phyloP scores from a whole-genome alignment of 1,284 basidiomycete species.

The Pulchroboletus neoregius region DNA sequence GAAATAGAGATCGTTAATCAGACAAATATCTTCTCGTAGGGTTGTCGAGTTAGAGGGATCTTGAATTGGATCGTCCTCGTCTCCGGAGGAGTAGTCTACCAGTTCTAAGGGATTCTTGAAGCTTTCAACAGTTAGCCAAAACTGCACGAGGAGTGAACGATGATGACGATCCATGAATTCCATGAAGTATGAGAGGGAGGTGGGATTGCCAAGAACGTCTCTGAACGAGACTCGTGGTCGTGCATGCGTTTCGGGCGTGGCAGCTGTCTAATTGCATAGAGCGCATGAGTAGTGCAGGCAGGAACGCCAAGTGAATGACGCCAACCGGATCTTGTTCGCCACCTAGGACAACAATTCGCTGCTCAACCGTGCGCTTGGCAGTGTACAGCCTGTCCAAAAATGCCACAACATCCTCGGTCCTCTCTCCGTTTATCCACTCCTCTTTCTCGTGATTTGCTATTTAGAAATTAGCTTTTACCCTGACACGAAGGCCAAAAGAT shows the following conservation, averaged over 20 bases:
- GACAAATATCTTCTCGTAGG: conserved; percentile 78
- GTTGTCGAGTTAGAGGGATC: conserved; percentile 57
- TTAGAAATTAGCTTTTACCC: conserved; percentile 10
- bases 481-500: neutral
- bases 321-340: conserved; percentile 61
- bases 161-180: conserved; percentile 94
- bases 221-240: conserved; percentile 54
- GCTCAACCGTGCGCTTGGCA: conserved; percentile 82
- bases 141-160: conserved; percentile 85
- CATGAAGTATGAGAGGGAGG: conserved; percentile 92
- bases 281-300: conserved; percentile 2
- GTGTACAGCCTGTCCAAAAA: conserved; percentile 87
- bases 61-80: conserved; percentile 62
- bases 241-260: conserved; percentile 39
- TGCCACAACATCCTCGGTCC: conserved; percentile 78
- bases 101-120: conserved; percentile 95
- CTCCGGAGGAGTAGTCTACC: conserved; percentile 66
- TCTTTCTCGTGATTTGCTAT: conserved; percentile 78
- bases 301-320: neutral
- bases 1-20: conserved; percentile 87
- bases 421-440: conserved; percentile 78
- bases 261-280: conserved; percentile 30
- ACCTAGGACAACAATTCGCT: conserved; percentile 77
- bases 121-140: conserved; percentile 95
- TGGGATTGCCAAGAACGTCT: conserved; percentile 81